Conservation (phyloP, 192 early-diverging fungal genomes). For the Coemansia interrupta region DNA sequence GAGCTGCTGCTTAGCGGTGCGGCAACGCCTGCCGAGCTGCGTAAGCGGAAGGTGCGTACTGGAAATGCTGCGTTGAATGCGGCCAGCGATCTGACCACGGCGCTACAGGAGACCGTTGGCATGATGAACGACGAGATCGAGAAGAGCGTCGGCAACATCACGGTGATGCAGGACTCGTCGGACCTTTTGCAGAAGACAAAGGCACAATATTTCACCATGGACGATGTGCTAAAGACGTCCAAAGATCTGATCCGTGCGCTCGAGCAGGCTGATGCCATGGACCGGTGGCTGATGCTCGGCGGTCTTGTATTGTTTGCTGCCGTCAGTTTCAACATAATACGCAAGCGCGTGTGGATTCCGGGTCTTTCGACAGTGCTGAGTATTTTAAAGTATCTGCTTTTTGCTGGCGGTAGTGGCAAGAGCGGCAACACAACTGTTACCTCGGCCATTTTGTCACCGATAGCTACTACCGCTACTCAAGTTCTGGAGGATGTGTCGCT, state of each 20-base stretch:
- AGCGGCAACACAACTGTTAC: neutral
- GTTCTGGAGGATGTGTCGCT: neutral
- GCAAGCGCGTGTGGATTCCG: slow-evolving; percentile 50
- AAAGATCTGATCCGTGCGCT: slow-evolving; percentile 29
- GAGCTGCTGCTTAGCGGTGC: slow-evolving; percentile 42
- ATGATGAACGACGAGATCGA: slow-evolving; percentile 53
- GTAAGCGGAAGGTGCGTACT: slow-evolving; percentile 32
- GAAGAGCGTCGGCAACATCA: slow-evolving; percentile 44
- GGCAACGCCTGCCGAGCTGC: slow-evolving; percentile 41
- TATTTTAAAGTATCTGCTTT: slow-evolving; percentile 21
- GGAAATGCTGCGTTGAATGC: slow-evolving; percentile 33
- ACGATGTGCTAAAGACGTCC: slow-evolving; percentile 36
- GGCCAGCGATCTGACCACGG: slow-evolving; percentile 43
- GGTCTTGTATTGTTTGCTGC: slow-evolving; percentile 38
- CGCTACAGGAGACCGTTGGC: slow-evolving; percentile 47
- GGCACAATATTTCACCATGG: slow-evolving; percentile 32
- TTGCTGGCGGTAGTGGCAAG: neutral
- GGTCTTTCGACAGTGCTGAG: slow-evolving; percentile 33
- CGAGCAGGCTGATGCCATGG: slow-evolving; percentile 43
- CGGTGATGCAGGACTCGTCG: slow-evolving; percentile 39
- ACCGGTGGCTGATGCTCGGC: slow-evolving; percentile 49
- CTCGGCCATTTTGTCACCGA: neutral
- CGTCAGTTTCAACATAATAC: slow-evolving; percentile 46
- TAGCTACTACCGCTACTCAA: neutral
- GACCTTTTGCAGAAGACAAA: slow-evolving; percentile 25